Conservation (phyloP, 2,329 filamentous ascomycete genomes). For the Hirsutella rhossiliensis region DNA sequence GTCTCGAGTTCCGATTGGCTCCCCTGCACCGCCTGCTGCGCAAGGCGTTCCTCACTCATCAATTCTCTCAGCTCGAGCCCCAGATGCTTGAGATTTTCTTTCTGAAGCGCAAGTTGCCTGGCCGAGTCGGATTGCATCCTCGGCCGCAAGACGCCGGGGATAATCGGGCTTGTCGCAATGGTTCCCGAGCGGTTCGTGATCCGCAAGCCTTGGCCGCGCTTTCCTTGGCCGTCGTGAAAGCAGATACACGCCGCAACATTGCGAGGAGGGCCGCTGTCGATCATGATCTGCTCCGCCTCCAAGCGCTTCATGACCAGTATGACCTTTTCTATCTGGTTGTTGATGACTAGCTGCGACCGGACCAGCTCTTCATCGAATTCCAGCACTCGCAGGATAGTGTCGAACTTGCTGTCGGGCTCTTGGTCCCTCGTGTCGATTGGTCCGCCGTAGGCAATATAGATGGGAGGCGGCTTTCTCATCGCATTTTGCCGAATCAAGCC, state of each 20-base stretch:
- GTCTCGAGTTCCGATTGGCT: conserved; percentile 34
- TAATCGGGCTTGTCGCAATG: conserved; percentile 28
- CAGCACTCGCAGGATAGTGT: conserved; percentile 70
- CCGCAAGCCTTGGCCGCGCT: conserved; percentile 46
- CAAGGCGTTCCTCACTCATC: conserved; percentile 32
- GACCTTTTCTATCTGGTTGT: conserved; percentile 69
- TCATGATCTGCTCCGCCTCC: conserved; percentile 59
- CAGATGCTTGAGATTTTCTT: conserved; percentile 39
- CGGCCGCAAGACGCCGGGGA: conserved; percentile 38
- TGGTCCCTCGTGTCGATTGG: conserved; percentile 27
- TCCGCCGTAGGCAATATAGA: conserved; percentile 24
- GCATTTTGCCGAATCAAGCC: conserved; percentile 48
- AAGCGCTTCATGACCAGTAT: conserved; percentile 59
- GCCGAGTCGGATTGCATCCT: conserved; percentile 74
- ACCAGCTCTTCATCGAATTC: conserved; percentile 73
- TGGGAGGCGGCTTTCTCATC: conserved; percentile 34
- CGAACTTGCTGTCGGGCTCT: conserved; percentile 61
- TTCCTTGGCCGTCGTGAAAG: conserved; percentile 44
- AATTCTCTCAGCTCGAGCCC: conserved; percentile 41
- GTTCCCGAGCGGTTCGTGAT: conserved; percentile 32
- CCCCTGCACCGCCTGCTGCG: conserved; percentile 34
- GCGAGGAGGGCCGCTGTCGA: conserved; percentile 41
- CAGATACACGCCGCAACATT: conserved; percentile 67
- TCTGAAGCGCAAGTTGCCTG: conserved; percentile 46
- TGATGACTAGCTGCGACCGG: conserved; percentile 73